A percentile compares a stretch with the other conserved stretches of the same genome.
Conservation (phyloP, 306 rosid genomes). For the Gleditsia sinensis region DNA sequence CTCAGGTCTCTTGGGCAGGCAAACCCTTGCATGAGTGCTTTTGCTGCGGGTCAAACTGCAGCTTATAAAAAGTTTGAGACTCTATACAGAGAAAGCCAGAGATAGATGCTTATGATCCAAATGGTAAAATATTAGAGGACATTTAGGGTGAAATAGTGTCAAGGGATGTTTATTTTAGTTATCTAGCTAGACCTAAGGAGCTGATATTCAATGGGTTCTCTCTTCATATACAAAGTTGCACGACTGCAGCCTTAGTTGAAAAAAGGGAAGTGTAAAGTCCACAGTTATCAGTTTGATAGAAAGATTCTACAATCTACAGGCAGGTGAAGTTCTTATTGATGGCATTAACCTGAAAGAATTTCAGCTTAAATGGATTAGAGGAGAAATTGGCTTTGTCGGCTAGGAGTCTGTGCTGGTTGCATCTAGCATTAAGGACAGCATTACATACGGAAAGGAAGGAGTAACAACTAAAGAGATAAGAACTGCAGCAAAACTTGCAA, state of each 20-base stretch:
- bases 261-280: slow-evolving; percentile 90
- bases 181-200: slow-evolving; percentile 79
- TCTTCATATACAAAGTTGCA: slow-evolving; percentile 58
- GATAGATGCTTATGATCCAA: slow-evolving; percentile 62
- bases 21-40: slow-evolving; percentile 73
- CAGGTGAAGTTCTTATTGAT: slow-evolving; percentile 75
- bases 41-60: slow-evolving; percentile 85
- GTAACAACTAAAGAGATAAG: slow-evolving; percentile 70
- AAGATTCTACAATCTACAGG: slow-evolving; percentile 75
- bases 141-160: slow-evolving; percentile 66
- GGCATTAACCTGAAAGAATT: slow-evolving; percentile 62
- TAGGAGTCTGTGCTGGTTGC: slow-evolving; percentile 79
- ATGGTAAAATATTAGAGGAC: slow-evolving; percentile 57
- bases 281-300: slow-evolving; percentile 77
- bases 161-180: slow-evolving; percentile 62
- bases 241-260: slow-evolving; percentile 76
- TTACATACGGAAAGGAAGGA: slow-evolving; percentile 75
- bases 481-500: slow-evolving; percentile 70
- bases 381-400: slow-evolving; percentile 79
- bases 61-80: slow-evolving; percentile 84
- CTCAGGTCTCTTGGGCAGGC: slow-evolving; percentile 85
- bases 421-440: slow-evolving; percentile 74
- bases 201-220: slow-evolving; percentile 71
- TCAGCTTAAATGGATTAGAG: slow-evolving; percentile 79
- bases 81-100: slow-evolving; percentile 69